A percentile compares a stretch with the other conserved stretches of the same genome.
These are phyloP conservation scores for Serendipita sp. DNA, from an alignment of 1,284 basidiomycete species.

Conservation along the genomic window DNA sequence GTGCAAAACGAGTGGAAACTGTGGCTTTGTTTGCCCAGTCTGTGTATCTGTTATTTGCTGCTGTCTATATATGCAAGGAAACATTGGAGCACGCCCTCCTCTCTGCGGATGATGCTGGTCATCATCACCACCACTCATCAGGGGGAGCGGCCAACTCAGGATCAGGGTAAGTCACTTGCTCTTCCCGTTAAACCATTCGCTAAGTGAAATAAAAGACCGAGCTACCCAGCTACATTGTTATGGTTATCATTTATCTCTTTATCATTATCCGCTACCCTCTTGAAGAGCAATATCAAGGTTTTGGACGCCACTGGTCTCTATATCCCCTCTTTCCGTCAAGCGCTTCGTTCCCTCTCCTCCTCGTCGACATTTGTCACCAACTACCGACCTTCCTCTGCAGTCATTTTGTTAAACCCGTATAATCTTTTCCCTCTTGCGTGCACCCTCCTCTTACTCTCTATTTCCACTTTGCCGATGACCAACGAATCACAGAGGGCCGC, in stretches of 20 bases:
- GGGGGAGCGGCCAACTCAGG: not conserved
- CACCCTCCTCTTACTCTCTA: not conserved
- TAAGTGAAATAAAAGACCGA: not conserved
- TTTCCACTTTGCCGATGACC: not conserved
- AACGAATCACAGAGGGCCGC: constrained; percentile 35
- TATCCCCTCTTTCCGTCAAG: not conserved
- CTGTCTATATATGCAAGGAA: constrained; percentile 89
- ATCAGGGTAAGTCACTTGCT: constrained; percentile 7
- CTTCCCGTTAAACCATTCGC: not conserved
- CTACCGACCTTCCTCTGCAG: not conserved
- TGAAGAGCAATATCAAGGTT: not conserved
- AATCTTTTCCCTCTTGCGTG: not conserved
- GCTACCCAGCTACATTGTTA: constrained; percentile 11
- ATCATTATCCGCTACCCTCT: constrained; percentile 4
- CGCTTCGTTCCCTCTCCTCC: not conserved
- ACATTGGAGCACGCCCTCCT: constrained; percentile 72
- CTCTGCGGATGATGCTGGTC: constrained; percentile 36
- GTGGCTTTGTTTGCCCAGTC: constrained; percentile 76
- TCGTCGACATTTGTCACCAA: not conserved
- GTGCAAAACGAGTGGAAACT: constrained; percentile 60
- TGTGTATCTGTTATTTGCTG: constrained; percentile 80
- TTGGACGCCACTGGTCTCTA: not conserved
- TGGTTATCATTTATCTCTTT: constrained; percentile 11
- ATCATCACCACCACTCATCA: constrained; percentile 40
- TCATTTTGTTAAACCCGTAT: not conserved